These are phyloP conservation scores for Leccinum boreale DNA, from an alignment of 768 basidiomycete species.

Conservation along the genomic window DNA sequence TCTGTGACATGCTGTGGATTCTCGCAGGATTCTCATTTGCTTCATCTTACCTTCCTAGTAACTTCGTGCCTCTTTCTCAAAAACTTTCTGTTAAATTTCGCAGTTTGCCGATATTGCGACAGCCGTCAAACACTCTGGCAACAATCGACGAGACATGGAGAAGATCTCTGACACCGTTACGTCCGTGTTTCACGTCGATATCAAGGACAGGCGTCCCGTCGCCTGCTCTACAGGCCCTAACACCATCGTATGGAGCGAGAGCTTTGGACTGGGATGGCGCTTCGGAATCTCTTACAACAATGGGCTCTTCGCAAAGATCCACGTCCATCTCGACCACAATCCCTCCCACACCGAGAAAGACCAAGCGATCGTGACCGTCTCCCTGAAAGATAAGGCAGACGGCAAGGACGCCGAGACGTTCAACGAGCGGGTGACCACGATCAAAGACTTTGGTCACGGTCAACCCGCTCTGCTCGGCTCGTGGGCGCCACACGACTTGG, in stretches of 20 bases:
- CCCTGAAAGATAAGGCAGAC: slow-evolving; percentile 1
- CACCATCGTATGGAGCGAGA: slow-evolving; percentile 22
- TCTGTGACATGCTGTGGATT: slow-evolving; percentile 4
- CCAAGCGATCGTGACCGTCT: slow-evolving; percentile 11
- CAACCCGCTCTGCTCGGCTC: slow-evolving; percentile 24
- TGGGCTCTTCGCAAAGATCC: slow-evolving; percentile 25
- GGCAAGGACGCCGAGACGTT: slow-evolving; percentile 1
- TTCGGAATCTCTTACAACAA: slow-evolving; percentile 20
- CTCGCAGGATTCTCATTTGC: neutral
- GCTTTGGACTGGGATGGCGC: slow-evolving; percentile 29
- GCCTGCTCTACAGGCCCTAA: slow-evolving; percentile 7
- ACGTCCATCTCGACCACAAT: slow-evolving; percentile 29
- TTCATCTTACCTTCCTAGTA: neutral
- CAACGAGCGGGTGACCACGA: slow-evolving; percentile 15
- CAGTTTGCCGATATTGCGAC: neutral
- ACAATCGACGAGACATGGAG: slow-evolving; percentile 11
- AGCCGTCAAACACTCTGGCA: neutral
- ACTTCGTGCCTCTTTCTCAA: neutral
- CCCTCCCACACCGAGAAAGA: slow-evolving; percentile 19
- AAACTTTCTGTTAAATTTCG: neutral
- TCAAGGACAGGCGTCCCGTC: slow-evolving; percentile 19
- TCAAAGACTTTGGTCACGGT: slow-evolving; percentile 27
- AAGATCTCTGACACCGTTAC: slow-evolving; percentile 24
- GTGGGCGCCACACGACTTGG: slow-evolving; percentile 13
- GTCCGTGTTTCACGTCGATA: slow-evolving; percentile 23